phyloP scores from a whole-genome alignment of 2,329 filamentous ascomycete species.

The Leptographium radiaticola region DNA sequence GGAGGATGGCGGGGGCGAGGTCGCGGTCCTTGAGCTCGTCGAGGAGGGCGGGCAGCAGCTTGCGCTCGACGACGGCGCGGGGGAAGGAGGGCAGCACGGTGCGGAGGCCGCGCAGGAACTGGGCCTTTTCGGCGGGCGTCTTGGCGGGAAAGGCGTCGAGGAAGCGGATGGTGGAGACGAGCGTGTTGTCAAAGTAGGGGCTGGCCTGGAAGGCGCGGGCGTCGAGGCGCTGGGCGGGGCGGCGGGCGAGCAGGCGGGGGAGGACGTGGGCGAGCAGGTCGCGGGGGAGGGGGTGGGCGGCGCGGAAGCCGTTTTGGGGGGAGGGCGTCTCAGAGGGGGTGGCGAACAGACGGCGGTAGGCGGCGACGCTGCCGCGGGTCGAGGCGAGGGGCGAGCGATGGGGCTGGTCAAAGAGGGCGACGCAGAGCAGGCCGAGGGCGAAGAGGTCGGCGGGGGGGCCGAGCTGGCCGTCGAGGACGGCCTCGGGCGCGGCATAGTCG shows the following conservation, averaged over 20 bases:
- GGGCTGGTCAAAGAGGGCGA: slow-evolving; percentile 89
- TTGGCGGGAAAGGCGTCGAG: slow-evolving; percentile 85
- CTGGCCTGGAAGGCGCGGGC: slow-evolving; percentile 90
- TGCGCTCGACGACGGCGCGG: slow-evolving; percentile 86
- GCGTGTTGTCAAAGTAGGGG: slow-evolving; percentile 91
- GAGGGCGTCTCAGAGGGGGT: slow-evolving; percentile 69
- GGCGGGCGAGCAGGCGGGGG: slow-evolving; percentile 72
- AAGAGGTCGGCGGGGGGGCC: slow-evolving; percentile 84
- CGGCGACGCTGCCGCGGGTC: slow-evolving; percentile 63
- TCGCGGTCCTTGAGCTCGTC: slow-evolving; percentile 93
- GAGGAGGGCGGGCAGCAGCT: slow-evolving; percentile 74
- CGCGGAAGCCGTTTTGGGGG: slow-evolving; percentile 71
- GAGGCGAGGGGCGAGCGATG: slow-evolving; percentile 80
- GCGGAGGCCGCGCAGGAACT: slow-evolving; percentile 79
- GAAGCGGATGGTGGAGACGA: slow-evolving; percentile 93
- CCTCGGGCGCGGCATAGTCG: slow-evolving; percentile 90
- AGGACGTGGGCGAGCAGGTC: slow-evolving; percentile 66
- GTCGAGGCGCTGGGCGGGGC: slow-evolving; percentile 76
- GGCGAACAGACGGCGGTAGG: slow-evolving; percentile 75
- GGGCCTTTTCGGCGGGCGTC: slow-evolving; percentile 76
- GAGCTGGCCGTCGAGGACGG: slow-evolving; percentile 81
- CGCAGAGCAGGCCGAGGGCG: slow-evolving; percentile 75
- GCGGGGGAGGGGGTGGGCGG: slow-evolving; percentile 63
- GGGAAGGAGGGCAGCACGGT: slow-evolving; percentile 87
- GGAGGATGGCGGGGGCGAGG: slow-evolving; percentile 69